A percentile compares a stretch with the other conserved stretches of the same genome.
These are phyloP conservation scores for Saccharum officinarum DNA, from an alignment of 176 grass and related monocot species.

Conservation along the genomic window DNA sequence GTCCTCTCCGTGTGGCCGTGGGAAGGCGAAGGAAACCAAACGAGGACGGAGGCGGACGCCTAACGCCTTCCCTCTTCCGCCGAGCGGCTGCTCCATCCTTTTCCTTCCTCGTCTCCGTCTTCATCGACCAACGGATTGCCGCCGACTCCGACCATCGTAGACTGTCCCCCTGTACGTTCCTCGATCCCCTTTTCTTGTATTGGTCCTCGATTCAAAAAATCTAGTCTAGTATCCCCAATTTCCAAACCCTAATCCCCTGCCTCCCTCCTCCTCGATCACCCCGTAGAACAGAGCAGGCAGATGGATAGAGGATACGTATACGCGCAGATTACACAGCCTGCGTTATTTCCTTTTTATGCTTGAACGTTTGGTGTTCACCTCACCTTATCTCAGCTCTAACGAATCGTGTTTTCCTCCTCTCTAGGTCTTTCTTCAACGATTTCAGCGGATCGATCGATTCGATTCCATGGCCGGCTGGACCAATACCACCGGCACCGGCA, in stretches of 20 bases:
- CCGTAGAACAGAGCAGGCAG: not conserved
- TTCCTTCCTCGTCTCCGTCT: not conserved
- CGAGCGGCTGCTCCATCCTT: not conserved
- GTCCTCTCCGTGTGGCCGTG: not conserved
- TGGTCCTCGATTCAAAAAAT: not conserved
- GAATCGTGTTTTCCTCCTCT: not conserved
- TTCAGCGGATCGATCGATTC: not conserved
- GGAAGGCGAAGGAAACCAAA: no score
- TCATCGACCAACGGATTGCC: not conserved
- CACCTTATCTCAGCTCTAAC: not conserved
- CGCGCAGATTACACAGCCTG: not conserved
- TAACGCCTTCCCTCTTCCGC: not conserved
- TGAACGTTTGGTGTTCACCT: not conserved
- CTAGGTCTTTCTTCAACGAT: not conserved
- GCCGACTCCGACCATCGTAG: not conserved
- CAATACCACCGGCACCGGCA: conserved; percentile 6
- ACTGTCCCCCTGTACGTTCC: not conserved
- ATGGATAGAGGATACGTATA: not conserved
- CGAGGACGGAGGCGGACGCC: not conserved
- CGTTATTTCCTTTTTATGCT: no score
- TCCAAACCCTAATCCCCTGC: not conserved
- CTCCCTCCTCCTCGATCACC: not conserved
- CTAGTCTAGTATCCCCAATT: not conserved
- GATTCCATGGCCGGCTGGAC: conserved; percentile 44
- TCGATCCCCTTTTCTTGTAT: not conserved